Evolutionary conservation across 176 grass and related monocot species (phyloP), one percentile per base, ranked within the genome.

Genomic region (Cenchrus fungigraminus): DNA sequence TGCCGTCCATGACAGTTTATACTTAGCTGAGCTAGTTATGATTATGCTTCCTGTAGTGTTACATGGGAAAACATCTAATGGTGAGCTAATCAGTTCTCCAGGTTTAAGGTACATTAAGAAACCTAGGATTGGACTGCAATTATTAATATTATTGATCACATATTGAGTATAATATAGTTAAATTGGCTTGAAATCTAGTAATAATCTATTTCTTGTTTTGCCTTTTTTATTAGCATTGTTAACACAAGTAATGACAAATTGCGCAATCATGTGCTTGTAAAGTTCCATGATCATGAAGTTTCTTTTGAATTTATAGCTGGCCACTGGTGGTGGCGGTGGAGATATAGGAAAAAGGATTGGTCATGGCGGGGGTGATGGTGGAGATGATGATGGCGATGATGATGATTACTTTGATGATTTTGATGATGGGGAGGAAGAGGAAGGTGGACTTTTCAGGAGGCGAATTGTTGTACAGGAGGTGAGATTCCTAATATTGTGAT

Each of bases 341-440:
- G 97, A 96, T 74, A 96, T 99, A 77, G 97, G 97, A 31, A 99
- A 92, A 78, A 99, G 92, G 79, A 99, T 90, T 86, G 79, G 90
- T 71, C 93, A 94, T 87, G 97, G 97, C 74, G 93, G 97, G 1
- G 97, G 97, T 81, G 97, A 99, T 58, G 97, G 97, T 58, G 97
- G 93, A 47, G 95, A 98, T 88, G 97, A 99, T 73, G 93, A 91
- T 74, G 95, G 91, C 8, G 97, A 99, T 76, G 93, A 98, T 89
- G 97, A 99, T 86, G 91, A 99, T 83, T 99, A 99, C 65, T 96
- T 96, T 17, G 97, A 92, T 89, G 97, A 99, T 70, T 99, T 94
- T 86, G 97, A 95, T 81, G 97, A 99, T 61, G 96, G 87, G 22
- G 93, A 94, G 20, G 97, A 96, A 63, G 97, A 87, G 65, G 91